phyloP scores from a whole-genome alignment of 2,329 filamentous ascomycete genomes.

The Ceratocystis variospora region DNA sequence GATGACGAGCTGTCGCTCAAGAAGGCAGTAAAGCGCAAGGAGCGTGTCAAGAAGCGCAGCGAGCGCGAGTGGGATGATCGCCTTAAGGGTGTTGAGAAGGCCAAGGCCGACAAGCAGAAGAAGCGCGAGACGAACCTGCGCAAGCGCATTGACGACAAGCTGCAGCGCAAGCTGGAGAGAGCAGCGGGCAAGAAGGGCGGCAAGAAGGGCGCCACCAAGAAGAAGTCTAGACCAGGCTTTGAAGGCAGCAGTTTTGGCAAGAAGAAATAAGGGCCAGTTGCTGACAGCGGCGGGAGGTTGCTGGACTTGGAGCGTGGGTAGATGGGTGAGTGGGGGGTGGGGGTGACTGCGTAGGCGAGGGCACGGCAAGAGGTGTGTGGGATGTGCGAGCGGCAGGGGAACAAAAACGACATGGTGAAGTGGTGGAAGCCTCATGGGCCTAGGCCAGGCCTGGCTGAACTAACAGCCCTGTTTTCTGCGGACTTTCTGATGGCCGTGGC shows the following conservation, averaged over 20 bases:
- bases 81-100: constrained; percentile 55
- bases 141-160: constrained; percentile 61
- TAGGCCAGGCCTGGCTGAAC: background rate
- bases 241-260: constrained; percentile 18
- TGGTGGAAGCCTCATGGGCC: background rate
- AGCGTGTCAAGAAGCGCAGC: constrained; percentile 78
- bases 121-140: constrained; percentile 70
- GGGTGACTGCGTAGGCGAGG: background rate
- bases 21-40: constrained; percentile 89
- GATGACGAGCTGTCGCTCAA: constrained; percentile 80
- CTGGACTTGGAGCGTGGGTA: too few relatives aligned
- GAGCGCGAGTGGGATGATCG: constrained; percentile 75
- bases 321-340: background rate
- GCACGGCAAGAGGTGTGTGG: background rate
- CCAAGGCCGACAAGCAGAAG: constrained; percentile 64
- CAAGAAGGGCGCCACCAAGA: constrained; percentile 9
- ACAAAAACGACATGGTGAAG: background rate
- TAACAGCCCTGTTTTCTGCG: background rate
- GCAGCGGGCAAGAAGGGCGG: constrained; percentile 18
- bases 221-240: constrained; percentile 18
- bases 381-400: background rate
- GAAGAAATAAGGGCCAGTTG: constrained; percentile 16
- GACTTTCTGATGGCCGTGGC: background rate
- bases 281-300: background rate
- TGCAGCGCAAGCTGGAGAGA: constrained; percentile 40